Conservation (phyloP, 805 yeast species). For the Sugiyamaella smithiae region DNA sequence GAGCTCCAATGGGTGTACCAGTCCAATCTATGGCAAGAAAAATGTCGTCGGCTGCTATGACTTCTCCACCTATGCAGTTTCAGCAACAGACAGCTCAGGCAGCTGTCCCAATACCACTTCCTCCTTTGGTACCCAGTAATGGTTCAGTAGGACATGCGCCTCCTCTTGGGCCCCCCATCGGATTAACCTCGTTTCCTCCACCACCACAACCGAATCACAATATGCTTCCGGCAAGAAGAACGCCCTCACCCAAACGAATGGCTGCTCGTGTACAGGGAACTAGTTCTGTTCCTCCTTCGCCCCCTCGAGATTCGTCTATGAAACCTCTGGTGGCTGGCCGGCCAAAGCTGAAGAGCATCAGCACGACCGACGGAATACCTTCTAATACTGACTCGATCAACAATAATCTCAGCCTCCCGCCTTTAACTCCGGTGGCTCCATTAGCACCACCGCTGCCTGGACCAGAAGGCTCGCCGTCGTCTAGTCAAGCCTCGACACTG, state of each 20-base stretch:
- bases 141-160: neutral
- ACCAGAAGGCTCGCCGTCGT: neutral
- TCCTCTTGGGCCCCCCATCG: neutral
- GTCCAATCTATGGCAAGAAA: neutral
- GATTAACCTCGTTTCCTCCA: neutral
- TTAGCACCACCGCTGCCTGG: conserved; percentile 2
- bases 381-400: neutral
- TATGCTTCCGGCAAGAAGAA: conserved; percentile 9
- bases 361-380: conserved; percentile 3
- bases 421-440: neutral
- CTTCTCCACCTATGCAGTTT: neutral
- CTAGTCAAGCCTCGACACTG: neutral
- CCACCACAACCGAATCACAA: conserved; percentile 5
- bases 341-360: conserved; percentile 7
- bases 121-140: neutral
- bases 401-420: neutral
- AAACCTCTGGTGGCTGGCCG: conserved; percentile 3
- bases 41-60: neutral
- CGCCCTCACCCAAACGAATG: conserved; percentile 26
- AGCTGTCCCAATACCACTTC: neutral
- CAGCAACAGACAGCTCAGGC: neutral
- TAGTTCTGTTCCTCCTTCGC: conserved; percentile 10
- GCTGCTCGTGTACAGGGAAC: conserved; percentile 8
- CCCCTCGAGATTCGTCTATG: conserved; percentile 8
- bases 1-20: neutral